Base-by-base conservation (phyloP, 2,329 filamentous ascomycete genomes). In the Sarocladiaceae sp. region DNA sequence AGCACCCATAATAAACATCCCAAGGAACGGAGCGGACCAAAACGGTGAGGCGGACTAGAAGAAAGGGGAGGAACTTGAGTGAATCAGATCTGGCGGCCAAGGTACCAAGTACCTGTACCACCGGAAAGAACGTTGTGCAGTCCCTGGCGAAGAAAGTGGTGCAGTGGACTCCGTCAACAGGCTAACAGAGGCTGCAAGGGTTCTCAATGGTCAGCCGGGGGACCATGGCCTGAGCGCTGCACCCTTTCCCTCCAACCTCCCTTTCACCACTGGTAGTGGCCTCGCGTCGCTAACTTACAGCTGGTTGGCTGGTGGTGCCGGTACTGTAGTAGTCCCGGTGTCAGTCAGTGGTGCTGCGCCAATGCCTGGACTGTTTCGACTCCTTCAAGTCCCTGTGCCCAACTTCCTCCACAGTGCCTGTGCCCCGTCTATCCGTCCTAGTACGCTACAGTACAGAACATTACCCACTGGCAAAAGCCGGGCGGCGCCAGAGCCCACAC, bases 41-140 rank as follows among this genome's bases (percentile, higher is more conserved):
- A 7, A 41, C 37, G 37, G 15, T 27, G 37, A 41, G 37, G 37
- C 37, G 37, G 21, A 41, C n/a, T n/a, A n/a, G n/a, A n/a, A n/a
- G n/a, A n/a, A n/a, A n/a, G n/a, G n/a, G 15, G 23, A 41, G 37
- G 29, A 29, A 41, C 37, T 41, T 41, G 37, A n/a, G n/a, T n/a
- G n/a, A 41, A 27, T 41, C 37, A 41, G 16, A 19, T 24, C 37
- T 41, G 37, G 19, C 20, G 37, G 23, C 19, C n/a, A n/a, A n/a
- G n/a, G n/a, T n/a, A n/a, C n/a, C n/a, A 27, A 18, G 37, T 27
- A 41, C 11, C 37, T 29, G 37, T 19, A 16, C 37, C 13, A 41
- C 23, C 29, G 23, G 4, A 39, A 9, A n/a, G 34, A 21, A 24
- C 19, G 4, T 18, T 41, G 37, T 21, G 20, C 34, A 27, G 26